A percentile compares a stretch with the other conserved stretches of the same genome.
Conservation (phyloP, 1,284 basidiomycete species). For the Volvariella volvacea region DNA sequence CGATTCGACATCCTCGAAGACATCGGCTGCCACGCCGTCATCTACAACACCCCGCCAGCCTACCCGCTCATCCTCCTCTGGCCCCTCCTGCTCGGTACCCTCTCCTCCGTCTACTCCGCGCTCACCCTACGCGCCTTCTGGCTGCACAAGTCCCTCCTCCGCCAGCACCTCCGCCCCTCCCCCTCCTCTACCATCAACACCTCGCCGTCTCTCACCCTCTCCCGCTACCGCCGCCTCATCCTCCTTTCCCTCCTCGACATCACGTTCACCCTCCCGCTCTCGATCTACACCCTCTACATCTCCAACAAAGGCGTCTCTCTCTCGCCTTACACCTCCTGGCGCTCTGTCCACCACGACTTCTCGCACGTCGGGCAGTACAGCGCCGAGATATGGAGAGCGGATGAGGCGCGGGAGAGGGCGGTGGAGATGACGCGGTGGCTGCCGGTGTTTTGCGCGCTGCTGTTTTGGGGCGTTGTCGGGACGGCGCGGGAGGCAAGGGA, state of each 20-base stretch:
- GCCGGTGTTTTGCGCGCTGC: conserved; percentile 28
- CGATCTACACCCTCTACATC: conserved; percentile 21
- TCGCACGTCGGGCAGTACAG: conserved; percentile 24
- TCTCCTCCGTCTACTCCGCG: conserved; percentile 32
- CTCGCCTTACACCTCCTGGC: conserved; percentile 38
- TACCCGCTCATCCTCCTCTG: conserved; percentile 34
- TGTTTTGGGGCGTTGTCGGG: conserved; percentile 43
- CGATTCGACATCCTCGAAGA: conserved; percentile 55
- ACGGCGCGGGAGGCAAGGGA: conserved; percentile 36
- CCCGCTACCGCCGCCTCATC: conserved; percentile 52
- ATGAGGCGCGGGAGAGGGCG: conserved; percentile 7
- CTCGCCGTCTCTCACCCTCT: conserved; percentile 29
- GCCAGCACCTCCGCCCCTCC: conserved; percentile 27
- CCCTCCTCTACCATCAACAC: too few species aligned
- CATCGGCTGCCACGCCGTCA: conserved; percentile 42
- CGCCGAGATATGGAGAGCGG: conserved; percentile 23
- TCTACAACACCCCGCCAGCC: conserved; percentile 36
- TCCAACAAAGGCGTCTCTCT: conserved; percentile 18
- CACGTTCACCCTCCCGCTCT: conserved; percentile 30
- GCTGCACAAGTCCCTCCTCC: conserved; percentile 29
- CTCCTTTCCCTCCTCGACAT: conserved; percentile 38
- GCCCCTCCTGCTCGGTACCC: conserved; percentile 34
- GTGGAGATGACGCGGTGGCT: conserved; percentile 36
- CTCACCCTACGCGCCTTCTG: conserved; percentile 30
- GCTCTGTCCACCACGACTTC: conserved; percentile 25